phyloP scores from a whole-genome alignment of 345 rosid genomes.

The Euphorbia tirucalli region DNA sequence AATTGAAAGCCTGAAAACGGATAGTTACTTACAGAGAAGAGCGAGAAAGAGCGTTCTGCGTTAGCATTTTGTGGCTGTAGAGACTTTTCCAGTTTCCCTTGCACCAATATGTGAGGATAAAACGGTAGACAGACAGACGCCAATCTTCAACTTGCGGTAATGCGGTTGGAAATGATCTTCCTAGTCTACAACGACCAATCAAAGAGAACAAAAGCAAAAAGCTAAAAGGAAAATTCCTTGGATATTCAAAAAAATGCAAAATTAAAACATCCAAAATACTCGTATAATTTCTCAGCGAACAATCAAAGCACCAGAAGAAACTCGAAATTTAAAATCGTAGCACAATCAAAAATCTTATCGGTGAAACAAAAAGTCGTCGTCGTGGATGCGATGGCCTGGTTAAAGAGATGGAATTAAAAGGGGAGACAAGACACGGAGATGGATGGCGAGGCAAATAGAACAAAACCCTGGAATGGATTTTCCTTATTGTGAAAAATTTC shows the following conservation, averaged over 20 bases:
- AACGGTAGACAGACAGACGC: neutral
- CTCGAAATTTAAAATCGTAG: neutral
- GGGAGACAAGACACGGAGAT: neutral
- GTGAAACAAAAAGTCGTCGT: neutral
- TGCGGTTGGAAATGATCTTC: neutral
- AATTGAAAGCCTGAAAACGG: neutral
- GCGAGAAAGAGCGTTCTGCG: slow-evolving; percentile 11
- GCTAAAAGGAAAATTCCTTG: neutral
- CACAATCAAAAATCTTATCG: neutral
- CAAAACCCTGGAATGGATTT: slow-evolving; percentile 9
- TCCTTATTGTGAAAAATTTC: neutral
- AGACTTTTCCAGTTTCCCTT: neutral
- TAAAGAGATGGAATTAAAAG: neutral
- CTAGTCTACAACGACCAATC: neutral
- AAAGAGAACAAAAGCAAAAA: neutral
- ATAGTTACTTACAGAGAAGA: slow-evolving; percentile 19
- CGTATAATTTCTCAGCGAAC: neutral
- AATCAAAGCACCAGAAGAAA: neutral
- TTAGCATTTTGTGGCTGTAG: slow-evolving; percentile 17
- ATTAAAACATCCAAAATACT: too few relatives aligned
- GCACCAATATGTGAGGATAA: neutral
- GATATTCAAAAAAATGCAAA: neutral
- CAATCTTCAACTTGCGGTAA: neutral
- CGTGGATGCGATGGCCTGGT: neutral
- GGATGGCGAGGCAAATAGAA: neutral